Evolutionary conservation across 345 rosid genomes (phyloP), one percentile per base, ranked within the genome.

Genomic region (Nephelium lappaceum): DNA sequence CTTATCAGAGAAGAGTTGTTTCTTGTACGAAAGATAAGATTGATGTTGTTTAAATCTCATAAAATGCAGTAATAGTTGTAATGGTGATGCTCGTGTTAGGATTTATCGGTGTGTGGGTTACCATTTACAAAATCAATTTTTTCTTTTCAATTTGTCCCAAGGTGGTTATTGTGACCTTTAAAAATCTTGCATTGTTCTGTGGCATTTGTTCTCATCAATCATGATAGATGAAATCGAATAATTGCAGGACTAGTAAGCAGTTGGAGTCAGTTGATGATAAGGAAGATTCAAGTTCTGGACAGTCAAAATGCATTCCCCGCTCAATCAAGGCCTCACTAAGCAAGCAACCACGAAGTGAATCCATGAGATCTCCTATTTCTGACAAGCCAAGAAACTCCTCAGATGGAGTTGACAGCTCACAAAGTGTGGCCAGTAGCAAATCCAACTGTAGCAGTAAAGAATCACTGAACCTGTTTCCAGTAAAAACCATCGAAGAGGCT

Each of bases 281-380:
- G 23, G 90, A 81, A 1, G 91, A 86, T 79, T 83, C 88, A 31
- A 78, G 81, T 74, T 67, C 89, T 0, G 89, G 92, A 69, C 84
- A 69, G 63, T 87, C 89, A 2, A 91, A 88, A 84, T 87, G 96
- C 87, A 89, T 87, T 24, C 89, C 92, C 10, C 82, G 78, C 12
- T 75, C 93, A 21, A 85, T 89, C 81, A 94, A 91, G 84, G 86
- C 88, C 61, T 90, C 97, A 2, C 69, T 89, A 65, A 84, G 79
- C 85, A 94, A 87, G 84, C 93, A 90, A 65, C 88, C 87, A 9
- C 84, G 78, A 19, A 79, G 88, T 8, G 92, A 87, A 74, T 86
- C 97, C 7, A 88, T 87, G 88, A 91, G 95, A 84, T 94, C 94
- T 39, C 94, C 95, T 64, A 67, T 83, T 67, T 89, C 88, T n/a